Evolutionary conservation across 2,329 filamentous ascomycete species (phyloP).

Genomic region (Neopestalotiopsis clavispora): DNA sequence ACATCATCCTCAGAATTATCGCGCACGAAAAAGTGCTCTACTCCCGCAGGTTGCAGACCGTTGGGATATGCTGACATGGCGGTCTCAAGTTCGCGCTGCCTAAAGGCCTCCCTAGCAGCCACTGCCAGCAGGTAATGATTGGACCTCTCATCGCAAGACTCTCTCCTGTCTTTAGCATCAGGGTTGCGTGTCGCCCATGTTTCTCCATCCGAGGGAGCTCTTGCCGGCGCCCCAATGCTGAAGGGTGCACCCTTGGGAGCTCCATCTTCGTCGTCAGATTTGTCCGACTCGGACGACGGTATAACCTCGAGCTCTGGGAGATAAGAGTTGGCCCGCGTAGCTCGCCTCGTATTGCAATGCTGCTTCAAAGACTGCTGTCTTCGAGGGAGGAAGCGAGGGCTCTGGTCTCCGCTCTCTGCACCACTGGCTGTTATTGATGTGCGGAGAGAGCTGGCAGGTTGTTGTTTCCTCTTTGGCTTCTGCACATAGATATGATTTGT

Average conservation of each 20-base stretch:
- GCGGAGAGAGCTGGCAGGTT: slow-evolving; percentile 28
- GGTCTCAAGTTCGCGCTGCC: slow-evolving; percentile 74
- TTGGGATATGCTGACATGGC: slow-evolving; percentile 79
- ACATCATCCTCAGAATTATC: slow-evolving; percentile 65
- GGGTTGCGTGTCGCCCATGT: slow-evolving; percentile 33
- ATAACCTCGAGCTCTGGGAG: slow-evolving; percentile 47
- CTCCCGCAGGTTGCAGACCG: slow-evolving; percentile 69
- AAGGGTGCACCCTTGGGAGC: slow-evolving; percentile 22
- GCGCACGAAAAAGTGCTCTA: slow-evolving; percentile 73
- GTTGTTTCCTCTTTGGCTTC: slow-evolving; percentile 45
- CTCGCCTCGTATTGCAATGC: slow-evolving; percentile 44
- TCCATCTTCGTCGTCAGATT: slow-evolving; percentile 41
- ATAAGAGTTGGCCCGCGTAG: slow-evolving; percentile 44
- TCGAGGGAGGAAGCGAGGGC: slow-evolving; percentile 42
- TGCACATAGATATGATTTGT: slow-evolving; percentile 65
- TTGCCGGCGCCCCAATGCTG: slow-evolving; percentile 18
- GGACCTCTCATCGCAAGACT: slow-evolving; percentile 77
- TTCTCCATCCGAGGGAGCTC: slow-evolving; percentile 13
- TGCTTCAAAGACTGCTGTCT: slow-evolving; percentile 45
- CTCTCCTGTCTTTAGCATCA: slow-evolving; percentile 57
- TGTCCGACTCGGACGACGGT: slow-evolving; percentile 48
- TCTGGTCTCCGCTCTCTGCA: slow-evolving; percentile 32
- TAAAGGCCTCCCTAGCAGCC: slow-evolving; percentile 79
- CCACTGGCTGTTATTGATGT: slow-evolving; percentile 30
- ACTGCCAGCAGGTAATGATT: slow-evolving; percentile 79